Evolutionary conservation across 495 filamentous ascomycete genomes (phyloP).

Genomic region (Platismatia glauca): DNA sequence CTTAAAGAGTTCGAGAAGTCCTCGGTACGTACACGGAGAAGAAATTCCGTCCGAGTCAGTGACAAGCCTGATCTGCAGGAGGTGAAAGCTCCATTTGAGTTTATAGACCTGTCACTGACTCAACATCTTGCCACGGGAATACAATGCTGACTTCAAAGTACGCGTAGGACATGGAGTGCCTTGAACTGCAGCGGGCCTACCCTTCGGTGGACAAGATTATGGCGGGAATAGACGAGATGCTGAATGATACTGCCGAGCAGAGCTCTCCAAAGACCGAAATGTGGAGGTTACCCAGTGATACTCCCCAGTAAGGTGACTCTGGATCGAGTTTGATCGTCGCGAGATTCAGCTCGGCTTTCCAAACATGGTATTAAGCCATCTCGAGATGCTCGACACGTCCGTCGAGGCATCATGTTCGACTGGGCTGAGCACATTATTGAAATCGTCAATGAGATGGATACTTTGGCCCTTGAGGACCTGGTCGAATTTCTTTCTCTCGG

Average conservation of each 20-base stretch:
- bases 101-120: background rate
- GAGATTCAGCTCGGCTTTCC: background rate
- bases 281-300: background rate
- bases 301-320: background rate
- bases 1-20: background rate
- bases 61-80: background rate
- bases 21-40: background rate
- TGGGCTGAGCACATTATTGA: constrained; percentile 6
- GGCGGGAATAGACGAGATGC: background rate
- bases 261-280: background rate
- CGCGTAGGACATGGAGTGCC: background rate
- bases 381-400: constrained; percentile 4
- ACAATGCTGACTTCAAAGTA: background rate
- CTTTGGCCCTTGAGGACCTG: constrained; percentile 31
- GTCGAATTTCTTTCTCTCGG: constrained; percentile 28
- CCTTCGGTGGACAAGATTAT: background rate
- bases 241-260: background rate
- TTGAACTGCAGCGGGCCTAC: background rate
- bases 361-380: constrained; percentile 18
- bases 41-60: background rate
- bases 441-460: constrained; percentile 34
- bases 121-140: background rate
- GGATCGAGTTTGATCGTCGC: background rate
- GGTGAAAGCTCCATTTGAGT: background rate
- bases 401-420: background rate